Conservation (phyloP, 1,284 basidiomycete genomes). For the Coriolopsis trogii region DNA sequence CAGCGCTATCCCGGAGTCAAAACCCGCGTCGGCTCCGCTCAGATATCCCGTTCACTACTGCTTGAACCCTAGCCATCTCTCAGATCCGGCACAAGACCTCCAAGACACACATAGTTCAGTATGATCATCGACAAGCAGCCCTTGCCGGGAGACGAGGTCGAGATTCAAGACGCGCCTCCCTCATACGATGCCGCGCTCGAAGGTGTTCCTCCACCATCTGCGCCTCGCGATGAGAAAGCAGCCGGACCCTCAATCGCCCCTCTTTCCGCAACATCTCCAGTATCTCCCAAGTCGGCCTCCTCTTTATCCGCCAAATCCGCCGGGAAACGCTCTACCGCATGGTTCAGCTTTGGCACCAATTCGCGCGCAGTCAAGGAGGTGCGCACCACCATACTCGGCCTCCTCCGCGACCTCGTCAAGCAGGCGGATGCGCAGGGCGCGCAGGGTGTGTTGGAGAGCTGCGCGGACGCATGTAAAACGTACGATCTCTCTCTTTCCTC, state of each 20-base stretch:
- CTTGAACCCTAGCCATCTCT: too few species aligned
- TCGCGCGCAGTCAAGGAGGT: constrained; percentile 28
- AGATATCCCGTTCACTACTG: too few species aligned
- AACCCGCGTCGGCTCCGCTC: too few species aligned
- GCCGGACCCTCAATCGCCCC: constrained; percentile 2
- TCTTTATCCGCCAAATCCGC: neutral
- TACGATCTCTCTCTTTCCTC: constrained; percentile 44
- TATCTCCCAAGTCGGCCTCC: constrained; percentile 3
- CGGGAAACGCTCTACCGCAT: constrained; percentile 16
- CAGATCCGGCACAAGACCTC: too few species aligned
- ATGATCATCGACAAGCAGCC: constrained; percentile 36
- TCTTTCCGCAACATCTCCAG: neutral
- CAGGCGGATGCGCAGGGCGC: constrained; percentile 27
- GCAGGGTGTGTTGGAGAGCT: constrained; percentile 45
- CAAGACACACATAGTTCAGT: too few species aligned
- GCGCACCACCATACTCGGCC: constrained; percentile 28
- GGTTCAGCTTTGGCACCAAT: constrained; percentile 27
- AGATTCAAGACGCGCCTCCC: constrained; percentile 33
- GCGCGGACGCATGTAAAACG: constrained; percentile 46
- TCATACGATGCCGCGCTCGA: constrained; percentile 34
- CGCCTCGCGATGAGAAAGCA: constrained; percentile 17
- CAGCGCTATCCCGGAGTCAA: too few species aligned
- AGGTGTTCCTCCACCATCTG: constrained; percentile 4
- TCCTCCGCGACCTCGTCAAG: constrained; percentile 35
- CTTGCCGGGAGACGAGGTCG: constrained; percentile 32